These are phyloP conservation scores for Fagopyrum esculentum DNA, from an alignment of 148 eudicot species.

Conservation along the genomic window DNA sequence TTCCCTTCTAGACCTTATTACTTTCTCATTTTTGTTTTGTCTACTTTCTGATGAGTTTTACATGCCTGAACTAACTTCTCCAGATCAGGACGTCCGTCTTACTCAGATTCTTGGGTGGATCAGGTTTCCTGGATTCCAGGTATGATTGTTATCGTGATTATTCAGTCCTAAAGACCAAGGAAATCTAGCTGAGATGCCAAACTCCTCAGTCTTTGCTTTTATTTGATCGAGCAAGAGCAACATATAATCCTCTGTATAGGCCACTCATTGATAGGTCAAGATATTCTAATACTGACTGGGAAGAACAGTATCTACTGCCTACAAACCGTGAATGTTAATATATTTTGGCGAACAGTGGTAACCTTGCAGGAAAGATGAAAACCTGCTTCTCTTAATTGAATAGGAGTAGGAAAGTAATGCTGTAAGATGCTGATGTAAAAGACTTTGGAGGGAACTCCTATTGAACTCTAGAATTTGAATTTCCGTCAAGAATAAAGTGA, in stretches of 20 bases:
- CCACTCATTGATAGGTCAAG: constrained; percentile 2
- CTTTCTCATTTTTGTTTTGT: not conserved
- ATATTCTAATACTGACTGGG: not conserved
- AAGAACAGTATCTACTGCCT: not conserved
- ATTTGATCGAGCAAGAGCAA: not conserved
- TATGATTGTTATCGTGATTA: constrained; percentile 18
- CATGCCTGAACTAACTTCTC: constrained; percentile 13
- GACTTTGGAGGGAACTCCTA: not conserved
- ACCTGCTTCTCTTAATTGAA: not conserved
- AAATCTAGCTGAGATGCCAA: not conserved
- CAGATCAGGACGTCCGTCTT: constrained; percentile 93
- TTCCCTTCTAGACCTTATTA: not conserved
- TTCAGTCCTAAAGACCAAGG: not conserved
- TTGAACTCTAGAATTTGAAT: not conserved
- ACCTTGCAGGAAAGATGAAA: not conserved
- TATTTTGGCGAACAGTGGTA: not conserved
- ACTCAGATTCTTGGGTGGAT: constrained; percentile 76
- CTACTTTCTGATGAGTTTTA: not conserved
- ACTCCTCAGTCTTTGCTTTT: not conserved
- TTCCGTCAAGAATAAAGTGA: not conserved
- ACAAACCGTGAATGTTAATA: not conserved
- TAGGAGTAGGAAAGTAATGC: not conserved
- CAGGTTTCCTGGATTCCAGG: constrained; percentile 93
- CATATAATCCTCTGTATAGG: not conserved
- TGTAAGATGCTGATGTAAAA: not conserved